These are phyloP conservation scores for Heimioporus sp. DNA, from an alignment of 768 basidiomycete genomes.

Conservation along the genomic window DNA sequence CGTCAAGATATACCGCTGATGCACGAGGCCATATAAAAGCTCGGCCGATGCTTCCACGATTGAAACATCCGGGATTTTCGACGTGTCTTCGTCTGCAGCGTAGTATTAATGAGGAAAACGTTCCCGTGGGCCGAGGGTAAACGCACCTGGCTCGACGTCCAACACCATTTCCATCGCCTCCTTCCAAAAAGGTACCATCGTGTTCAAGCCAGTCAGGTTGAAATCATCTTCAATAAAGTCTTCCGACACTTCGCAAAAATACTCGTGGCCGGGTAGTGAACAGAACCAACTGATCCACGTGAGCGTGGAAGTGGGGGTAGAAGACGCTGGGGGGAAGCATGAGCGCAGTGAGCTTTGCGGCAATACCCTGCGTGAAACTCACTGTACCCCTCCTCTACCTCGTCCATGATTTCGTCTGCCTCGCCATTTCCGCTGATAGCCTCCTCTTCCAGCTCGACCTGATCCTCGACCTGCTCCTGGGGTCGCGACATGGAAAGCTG, in stretches of 20 bases:
- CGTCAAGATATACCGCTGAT: conserved; percentile 96
- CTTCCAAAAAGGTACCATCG: conserved; percentile 99
- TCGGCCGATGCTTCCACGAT: conserved; percentile 98
- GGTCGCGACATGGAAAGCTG: conserved; percentile 37
- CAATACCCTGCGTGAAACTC: conserved; percentile 36
- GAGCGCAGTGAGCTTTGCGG: conserved; percentile 13
- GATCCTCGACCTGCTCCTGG: conserved; percentile 43
- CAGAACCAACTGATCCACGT: conserved; percentile 99
- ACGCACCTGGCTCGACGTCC: conserved; percentile 96
- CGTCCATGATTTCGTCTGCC: conserved; percentile 80
- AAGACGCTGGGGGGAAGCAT: conserved; percentile 58
- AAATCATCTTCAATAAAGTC: conserved; percentile 99
- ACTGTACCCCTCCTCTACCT: conserved; percentile 72
- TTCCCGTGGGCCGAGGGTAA: conserved; percentile 11
- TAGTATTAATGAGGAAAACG: conserved; percentile 9
- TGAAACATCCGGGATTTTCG: conserved; percentile 96
- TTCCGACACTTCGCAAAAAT: conserved; percentile 97
- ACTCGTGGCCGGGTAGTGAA: conserved; percentile 92
- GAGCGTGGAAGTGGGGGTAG: conserved; percentile 85
- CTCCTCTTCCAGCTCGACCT: conserved; percentile 59
- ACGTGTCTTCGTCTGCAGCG: conserved; percentile 78
- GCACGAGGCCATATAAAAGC: conserved; percentile 94
- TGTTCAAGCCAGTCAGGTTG: conserved; percentile 94
- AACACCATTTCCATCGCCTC: conserved; percentile 99
- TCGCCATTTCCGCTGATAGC: conserved; percentile 53